phyloP scores from a whole-genome alignment of 192 early-diverging fungal species.

The Rhizophagus prolifer region DNA sequence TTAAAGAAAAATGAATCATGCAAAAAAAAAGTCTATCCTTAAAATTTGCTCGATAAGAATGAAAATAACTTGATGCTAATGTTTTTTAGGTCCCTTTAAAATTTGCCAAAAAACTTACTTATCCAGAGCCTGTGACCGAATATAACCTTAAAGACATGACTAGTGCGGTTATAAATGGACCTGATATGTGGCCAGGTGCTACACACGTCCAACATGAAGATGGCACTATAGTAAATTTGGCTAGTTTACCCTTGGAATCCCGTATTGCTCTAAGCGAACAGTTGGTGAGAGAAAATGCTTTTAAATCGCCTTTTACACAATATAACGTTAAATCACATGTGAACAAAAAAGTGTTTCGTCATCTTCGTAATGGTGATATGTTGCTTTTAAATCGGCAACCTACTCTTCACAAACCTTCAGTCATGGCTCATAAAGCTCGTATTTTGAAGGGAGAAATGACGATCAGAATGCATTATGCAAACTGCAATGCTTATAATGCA shows the following conservation, averaged over 20 bases:
- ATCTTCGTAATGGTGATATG: slow-evolving; percentile 96
- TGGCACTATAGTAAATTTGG: slow-evolving; percentile 81
- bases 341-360: slow-evolving; percentile 97
- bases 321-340: slow-evolving; percentile 66
- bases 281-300: slow-evolving; percentile 74
- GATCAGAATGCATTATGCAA: slow-evolving; percentile 99
- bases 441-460: slow-evolving; percentile 96
- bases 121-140: slow-evolving; percentile 95
- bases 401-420: slow-evolving; percentile 98
- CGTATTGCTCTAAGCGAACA: slow-evolving; percentile 95
- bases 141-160: slow-evolving; percentile 93
- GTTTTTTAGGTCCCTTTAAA: slow-evolving; percentile 71
- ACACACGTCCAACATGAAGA: slow-evolving; percentile 94
- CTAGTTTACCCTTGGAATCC: slow-evolving; percentile 76
- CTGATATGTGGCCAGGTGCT: slow-evolving; percentile 94
- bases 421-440: slow-evolving; percentile 96
- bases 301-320: slow-evolving; percentile 39
- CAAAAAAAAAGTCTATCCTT: not conserved
- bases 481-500: slow-evolving; percentile 89
- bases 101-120: slow-evolving; percentile 94
- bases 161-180: slow-evolving; percentile 92
- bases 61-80: not conserved
- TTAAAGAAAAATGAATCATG: not conserved
- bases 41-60: not conserved
- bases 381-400: slow-evolving; percentile 98